These are phyloP conservation scores for Phylloporus sp. DNA, from an alignment of 1,284 basidiomycete species.

Conservation along the genomic window DNA sequence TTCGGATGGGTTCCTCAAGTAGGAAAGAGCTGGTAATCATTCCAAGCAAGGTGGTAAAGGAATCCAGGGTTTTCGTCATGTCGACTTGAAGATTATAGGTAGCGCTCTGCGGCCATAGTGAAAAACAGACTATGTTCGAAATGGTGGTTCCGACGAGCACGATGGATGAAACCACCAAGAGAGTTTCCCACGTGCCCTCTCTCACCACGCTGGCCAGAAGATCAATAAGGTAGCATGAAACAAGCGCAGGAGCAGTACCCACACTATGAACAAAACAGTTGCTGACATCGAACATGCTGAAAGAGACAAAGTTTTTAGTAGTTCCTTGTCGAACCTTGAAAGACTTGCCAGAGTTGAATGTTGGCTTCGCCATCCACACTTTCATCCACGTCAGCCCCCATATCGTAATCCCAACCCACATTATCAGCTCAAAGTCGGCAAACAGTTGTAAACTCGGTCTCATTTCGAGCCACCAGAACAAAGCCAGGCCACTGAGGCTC, in stretches of 20 bases:
- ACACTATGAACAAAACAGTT: slow-evolving; percentile 88
- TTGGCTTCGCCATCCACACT: slow-evolving; percentile 87
- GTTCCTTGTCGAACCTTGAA: background rate
- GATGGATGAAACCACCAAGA: slow-evolving; percentile 78
- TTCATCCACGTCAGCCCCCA: slow-evolving; percentile 86
- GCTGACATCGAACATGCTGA: slow-evolving; percentile 90
- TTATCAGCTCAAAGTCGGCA: slow-evolving; percentile 68
- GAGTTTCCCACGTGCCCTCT: slow-evolving; percentile 82
- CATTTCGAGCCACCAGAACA: slow-evolving; percentile 79
- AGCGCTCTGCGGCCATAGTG: slow-evolving; percentile 85
- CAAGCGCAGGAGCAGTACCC: slow-evolving; percentile 32
- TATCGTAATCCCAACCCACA: slow-evolving; percentile 87
- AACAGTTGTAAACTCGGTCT: slow-evolving; percentile 71
- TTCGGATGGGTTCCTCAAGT: slow-evolving; percentile 69
- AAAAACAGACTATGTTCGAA: slow-evolving; percentile 84
- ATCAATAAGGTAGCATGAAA: slow-evolving; percentile 7
- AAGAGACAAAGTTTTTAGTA: background rate
- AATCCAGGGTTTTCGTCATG: slow-evolving; percentile 85
- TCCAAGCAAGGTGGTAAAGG: slow-evolving; percentile 82
- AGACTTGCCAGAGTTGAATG: slow-evolving; percentile 85
- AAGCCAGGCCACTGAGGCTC: slow-evolving; percentile 75
- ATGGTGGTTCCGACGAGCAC: slow-evolving; percentile 77
- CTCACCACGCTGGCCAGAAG: slow-evolving; percentile 70
- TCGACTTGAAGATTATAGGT: slow-evolving; percentile 81
- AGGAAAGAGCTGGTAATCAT: slow-evolving; percentile 86